These are phyloP conservation scores for Leccinum sublutescens DNA, from an alignment of 768 basidiomycete species.

Conservation along the genomic window DNA sequence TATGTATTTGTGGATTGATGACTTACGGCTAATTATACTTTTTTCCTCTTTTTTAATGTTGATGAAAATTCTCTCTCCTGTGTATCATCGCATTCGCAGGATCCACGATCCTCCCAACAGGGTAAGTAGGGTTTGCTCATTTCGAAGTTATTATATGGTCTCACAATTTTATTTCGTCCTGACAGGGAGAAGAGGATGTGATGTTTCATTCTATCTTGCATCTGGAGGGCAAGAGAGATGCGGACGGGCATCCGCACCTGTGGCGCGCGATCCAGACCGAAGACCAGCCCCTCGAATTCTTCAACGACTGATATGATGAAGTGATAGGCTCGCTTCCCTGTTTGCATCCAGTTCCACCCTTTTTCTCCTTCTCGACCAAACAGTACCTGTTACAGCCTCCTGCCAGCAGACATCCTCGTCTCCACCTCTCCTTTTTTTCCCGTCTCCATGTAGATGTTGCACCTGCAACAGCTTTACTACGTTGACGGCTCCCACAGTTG, in stretches of 20 bases:
- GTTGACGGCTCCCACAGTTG: slow-evolving; percentile 11
- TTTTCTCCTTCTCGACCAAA: slow-evolving; percentile 16
- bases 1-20: slow-evolving; percentile 1
- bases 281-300: slow-evolving; percentile 48
- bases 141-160: neutral
- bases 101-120: slow-evolving; percentile 76
- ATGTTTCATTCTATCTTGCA: slow-evolving; percentile 69
- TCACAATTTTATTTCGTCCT: slow-evolving; percentile 8
- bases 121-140: slow-evolving; percentile 36
- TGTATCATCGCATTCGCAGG: slow-evolving; percentile 34
- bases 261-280: slow-evolving; percentile 65
- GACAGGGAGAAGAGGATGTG: slow-evolving; percentile 63
- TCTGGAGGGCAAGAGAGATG: slow-evolving; percentile 51
- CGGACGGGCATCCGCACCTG: slow-evolving; percentile 47
- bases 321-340: neutral
- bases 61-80: neutral
- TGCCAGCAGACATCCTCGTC: slow-evolving; percentile 11
- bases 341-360: neutral
- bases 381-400: slow-evolving; percentile 15
- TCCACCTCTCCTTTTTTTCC: neutral
- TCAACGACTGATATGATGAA: slow-evolving; percentile 23
- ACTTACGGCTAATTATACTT: slow-evolving; percentile 10
- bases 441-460: slow-evolving; percentile 11
- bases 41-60: slow-evolving; percentile 2
- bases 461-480: neutral